These are phyloP conservation scores for Fusarium sacchari DNA, from an alignment of 2,329 filamentous ascomycete species.

Conservation along the genomic window DNA sequence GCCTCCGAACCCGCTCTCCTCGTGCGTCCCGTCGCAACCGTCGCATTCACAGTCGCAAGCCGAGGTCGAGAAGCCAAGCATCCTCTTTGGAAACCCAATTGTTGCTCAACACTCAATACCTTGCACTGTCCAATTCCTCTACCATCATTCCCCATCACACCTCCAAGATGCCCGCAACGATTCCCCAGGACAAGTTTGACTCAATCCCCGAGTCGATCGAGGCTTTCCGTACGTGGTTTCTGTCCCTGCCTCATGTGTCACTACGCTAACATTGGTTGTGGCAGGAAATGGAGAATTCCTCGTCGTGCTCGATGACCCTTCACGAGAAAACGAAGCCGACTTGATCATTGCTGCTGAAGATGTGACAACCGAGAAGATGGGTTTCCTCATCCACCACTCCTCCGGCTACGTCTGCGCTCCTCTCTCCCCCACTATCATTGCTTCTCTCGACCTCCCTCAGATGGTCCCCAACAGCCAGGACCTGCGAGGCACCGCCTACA, in stretches of 20 bases:
- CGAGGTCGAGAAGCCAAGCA: slow-evolving; percentile 28
- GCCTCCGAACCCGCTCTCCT: slow-evolving; percentile 36
- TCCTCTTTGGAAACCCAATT: not conserved
- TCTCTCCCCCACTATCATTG: slow-evolving; percentile 74
- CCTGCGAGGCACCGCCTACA: slow-evolving; percentile 92
- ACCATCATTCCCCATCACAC: not conserved
- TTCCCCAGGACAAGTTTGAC: slow-evolving; percentile 67
- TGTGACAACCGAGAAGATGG: slow-evolving; percentile 89
- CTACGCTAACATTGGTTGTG: slow-evolving; percentile 18
- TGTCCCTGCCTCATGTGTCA: not conserved
- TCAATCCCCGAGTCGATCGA: slow-evolving; percentile 72
- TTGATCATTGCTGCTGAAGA: slow-evolving; percentile 91
- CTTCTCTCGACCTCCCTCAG: slow-evolving; percentile 80
- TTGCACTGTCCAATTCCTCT: slow-evolving; percentile 1
- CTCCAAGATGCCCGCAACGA: slow-evolving; percentile 60
- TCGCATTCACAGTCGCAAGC: slow-evolving; percentile 33
- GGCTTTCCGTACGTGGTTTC: slow-evolving; percentile 66
- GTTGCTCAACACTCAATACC: not conserved
- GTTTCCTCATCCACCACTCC: slow-evolving; percentile 92
- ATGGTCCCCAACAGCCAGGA: slow-evolving; percentile 85
- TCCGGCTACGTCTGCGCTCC: slow-evolving; percentile 94
- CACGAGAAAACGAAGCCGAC: slow-evolving; percentile 97
- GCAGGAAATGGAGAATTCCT: slow-evolving; percentile 88
- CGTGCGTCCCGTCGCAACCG: slow-evolving; percentile 31
- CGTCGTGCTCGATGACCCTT: slow-evolving; percentile 90